These are phyloP conservation scores for Yamadazyma pseudoaaseri DNA, from an alignment of 1,139 yeast genomes.

Conservation along the genomic window DNA sequence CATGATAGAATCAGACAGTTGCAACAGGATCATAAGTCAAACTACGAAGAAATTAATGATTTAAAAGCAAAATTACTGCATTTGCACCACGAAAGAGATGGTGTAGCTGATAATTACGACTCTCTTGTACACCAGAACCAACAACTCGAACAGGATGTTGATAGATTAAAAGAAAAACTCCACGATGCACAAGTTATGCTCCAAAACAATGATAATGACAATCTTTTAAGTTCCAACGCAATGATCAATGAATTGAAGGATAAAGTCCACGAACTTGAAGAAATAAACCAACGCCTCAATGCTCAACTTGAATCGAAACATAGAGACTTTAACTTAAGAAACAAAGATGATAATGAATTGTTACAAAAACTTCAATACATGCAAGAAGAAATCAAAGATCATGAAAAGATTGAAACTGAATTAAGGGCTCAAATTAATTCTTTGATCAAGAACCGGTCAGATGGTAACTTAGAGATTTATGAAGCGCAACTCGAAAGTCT, in stretches of 20 bases:
- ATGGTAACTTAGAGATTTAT: constrained; percentile 12
- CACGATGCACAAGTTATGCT: background rate
- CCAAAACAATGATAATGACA: background rate
- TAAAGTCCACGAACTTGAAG: constrained; percentile 10
- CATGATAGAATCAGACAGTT: background rate
- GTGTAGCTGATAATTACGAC: background rate
- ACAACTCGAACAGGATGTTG: background rate
- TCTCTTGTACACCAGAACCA: background rate
- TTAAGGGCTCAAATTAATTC: constrained; percentile 25
- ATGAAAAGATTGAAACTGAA: constrained; percentile 21
- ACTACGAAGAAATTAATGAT: background rate
- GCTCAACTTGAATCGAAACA: constrained; percentile 9
- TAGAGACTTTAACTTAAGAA: constrained; percentile 10
- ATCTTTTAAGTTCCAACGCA: constrained; percentile 1
- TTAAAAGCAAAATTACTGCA: background rate
- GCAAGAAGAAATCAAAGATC: constrained; percentile 20
- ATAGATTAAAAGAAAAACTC: background rate
- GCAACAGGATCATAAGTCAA: background rate
- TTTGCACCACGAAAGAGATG: background rate
- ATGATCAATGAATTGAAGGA: background rate
- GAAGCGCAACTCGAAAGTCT: constrained; percentile 21
- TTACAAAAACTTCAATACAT: constrained; percentile 15
- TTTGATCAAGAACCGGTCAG: constrained; percentile 16
- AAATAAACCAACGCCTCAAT: constrained; percentile 2
- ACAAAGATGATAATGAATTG: constrained; percentile 11